Evolutionary conservation across 164 flowering plant species (phyloP).

Genomic region (Brasenia schreberi): DNA sequence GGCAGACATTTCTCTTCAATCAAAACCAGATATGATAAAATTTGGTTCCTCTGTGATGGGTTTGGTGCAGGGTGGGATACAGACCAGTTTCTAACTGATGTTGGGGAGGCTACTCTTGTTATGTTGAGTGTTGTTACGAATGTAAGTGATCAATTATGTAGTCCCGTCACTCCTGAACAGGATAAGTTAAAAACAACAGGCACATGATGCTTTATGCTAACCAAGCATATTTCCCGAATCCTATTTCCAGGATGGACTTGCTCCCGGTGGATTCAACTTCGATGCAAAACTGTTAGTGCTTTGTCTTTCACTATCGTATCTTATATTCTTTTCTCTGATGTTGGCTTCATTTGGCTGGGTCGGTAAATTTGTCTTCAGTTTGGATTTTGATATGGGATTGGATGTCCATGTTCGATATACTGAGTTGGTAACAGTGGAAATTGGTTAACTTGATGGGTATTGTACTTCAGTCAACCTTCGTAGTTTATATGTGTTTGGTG

Average conservation of each 20-base stretch:
- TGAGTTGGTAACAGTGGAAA: too few relatives aligned
- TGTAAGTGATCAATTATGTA: constrained; percentile 33
- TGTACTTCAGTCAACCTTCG: too few relatives aligned
- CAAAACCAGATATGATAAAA: too few relatives aligned
- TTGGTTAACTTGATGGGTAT: too few relatives aligned
- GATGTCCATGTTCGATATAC: not conserved
- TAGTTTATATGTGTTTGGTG: too few relatives aligned
- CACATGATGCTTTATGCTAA: not conserved
- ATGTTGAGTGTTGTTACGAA: constrained; percentile 80
- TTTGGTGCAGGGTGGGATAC: constrained; percentile 85
- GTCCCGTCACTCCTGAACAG: not conserved
- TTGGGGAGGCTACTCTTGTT: constrained; percentile 78
- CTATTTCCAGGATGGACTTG: constrained; percentile 68
- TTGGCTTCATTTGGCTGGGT: too few relatives aligned
- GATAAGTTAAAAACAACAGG: not conserved
- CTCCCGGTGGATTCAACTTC: constrained; percentile 98
- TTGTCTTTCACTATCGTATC: too few relatives aligned
- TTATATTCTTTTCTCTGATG: too few relatives aligned
- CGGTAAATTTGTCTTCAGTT: not conserved
- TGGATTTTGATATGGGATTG: not conserved
- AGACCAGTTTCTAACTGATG: constrained; percentile 87
- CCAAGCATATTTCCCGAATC: not conserved
- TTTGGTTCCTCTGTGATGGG: too few relatives aligned
- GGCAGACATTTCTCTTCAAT: too few relatives aligned
- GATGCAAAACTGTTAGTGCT: constrained; percentile 85